A percentile compares a stretch with the other conserved stretches of the same genome.
Evolutionary conservation across 495 filamentous ascomycete genomes (phyloP).

Genomic region (Penicillium argentinense): DNA sequence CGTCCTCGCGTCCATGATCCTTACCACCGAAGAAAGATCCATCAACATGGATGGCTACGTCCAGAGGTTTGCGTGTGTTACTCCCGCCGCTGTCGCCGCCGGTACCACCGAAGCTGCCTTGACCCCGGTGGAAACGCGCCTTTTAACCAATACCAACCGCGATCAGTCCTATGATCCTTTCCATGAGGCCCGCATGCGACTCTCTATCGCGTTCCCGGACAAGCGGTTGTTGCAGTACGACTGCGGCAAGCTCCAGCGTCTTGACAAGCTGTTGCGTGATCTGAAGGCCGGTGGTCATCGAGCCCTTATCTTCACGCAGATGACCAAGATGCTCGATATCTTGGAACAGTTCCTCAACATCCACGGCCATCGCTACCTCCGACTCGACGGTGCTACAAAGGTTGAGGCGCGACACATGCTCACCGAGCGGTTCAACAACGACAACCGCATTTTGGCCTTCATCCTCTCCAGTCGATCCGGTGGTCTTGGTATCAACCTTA

Average conservation of each 20-base stretch:
- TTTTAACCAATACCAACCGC: constrained; percentile 47
- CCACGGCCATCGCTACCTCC: constrained; percentile 93
- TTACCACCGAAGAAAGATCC: constrained; percentile 70
- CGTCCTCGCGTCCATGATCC: constrained; percentile 69
- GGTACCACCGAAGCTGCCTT: constrained; percentile 70
- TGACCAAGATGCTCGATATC: constrained; percentile 98
- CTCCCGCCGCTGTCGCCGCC: constrained; percentile 78
- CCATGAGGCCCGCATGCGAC: constrained; percentile 89
- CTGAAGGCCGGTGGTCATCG: constrained; percentile 89
- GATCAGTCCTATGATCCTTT: constrained; percentile 73
- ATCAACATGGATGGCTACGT: constrained; percentile 70
- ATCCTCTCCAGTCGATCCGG: constrained; percentile 95
- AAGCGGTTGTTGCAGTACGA: constrained; percentile 95
- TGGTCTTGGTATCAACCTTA: constrained; percentile 94
- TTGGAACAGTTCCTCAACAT: constrained; percentile 98
- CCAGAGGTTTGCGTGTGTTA: constrained; percentile 86
- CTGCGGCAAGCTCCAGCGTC: constrained; percentile 92
- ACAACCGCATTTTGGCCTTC: constrained; percentile 86
- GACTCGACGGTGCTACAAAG: constrained; percentile 91
- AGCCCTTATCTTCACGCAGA: constrained; percentile 97
- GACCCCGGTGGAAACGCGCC: constrained; percentile 62
- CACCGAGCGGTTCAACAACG: constrained; percentile 96
- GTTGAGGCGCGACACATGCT: constrained; percentile 93
- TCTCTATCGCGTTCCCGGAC: constrained; percentile 96
- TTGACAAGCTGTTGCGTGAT: constrained; percentile 82